Conservation (phyloP, 208 protist genomes). For the Acanthamoeba sp. region DNA sequence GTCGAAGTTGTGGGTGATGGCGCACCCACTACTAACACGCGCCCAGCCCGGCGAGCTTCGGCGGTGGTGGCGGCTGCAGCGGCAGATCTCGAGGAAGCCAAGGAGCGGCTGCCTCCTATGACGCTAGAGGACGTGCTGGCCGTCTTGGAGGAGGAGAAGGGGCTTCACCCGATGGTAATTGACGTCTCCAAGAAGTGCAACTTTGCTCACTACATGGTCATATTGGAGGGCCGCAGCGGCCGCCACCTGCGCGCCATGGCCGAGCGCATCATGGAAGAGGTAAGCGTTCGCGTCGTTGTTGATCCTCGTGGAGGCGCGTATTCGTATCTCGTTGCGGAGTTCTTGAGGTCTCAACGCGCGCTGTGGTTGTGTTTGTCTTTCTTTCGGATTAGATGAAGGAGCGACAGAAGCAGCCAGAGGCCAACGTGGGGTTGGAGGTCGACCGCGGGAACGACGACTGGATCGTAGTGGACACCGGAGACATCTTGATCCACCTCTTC, state of each 20-base stretch:
- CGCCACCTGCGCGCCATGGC: slow-evolving; percentile 68
- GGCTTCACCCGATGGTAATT: neutral
- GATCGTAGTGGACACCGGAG: slow-evolving; percentile 46
- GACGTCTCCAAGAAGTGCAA: slow-evolving; percentile 61
- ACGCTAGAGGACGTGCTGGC: neutral
- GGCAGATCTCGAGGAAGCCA: neutral
- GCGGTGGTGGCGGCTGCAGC: neutral
- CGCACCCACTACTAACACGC: neutral
- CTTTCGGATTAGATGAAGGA: slow-evolving; percentile 1
- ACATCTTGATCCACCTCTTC: slow-evolving; percentile 55
- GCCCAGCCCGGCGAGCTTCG: neutral
- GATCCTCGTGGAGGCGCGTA: neutral
- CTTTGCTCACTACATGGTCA: slow-evolving; percentile 71
- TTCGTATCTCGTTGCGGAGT: too few relatives aligned
- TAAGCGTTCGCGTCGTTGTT: neutral
- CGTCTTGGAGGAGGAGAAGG: slow-evolving; percentile 63
- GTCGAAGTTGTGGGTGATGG: slow-evolving; percentile 50
- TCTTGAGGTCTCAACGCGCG: neutral
- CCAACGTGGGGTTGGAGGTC: neutral
- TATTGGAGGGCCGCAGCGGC: slow-evolving; percentile 62
- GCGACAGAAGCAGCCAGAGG: neutral
- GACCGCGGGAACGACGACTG: slow-evolving; percentile 63
- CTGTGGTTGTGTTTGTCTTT: neutral
- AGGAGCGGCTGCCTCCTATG: slow-evolving; percentile 52
- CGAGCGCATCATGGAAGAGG: slow-evolving; percentile 58